Percentiles rank a stretch among this genome's conserved stretches.
Conservation (phyloP, 176 grass and related monocot species). For the Carex myosuroides region DNA sequence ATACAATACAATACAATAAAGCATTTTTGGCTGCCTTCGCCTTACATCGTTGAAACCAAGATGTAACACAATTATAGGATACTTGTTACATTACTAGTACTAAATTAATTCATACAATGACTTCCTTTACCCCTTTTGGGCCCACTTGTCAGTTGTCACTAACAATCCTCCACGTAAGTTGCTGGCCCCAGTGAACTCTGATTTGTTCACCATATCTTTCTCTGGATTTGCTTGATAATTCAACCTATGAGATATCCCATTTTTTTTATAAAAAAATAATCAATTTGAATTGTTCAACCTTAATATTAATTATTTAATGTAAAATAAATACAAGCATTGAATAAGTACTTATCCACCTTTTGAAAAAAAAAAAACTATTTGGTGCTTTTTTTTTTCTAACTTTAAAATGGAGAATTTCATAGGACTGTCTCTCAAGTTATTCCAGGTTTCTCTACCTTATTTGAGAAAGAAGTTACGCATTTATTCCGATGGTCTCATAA, state of each 20-base stretch:
- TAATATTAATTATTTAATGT: background rate
- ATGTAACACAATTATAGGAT: background rate
- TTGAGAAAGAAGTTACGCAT: background rate
- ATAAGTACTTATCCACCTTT: no score
- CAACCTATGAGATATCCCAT: background rate
- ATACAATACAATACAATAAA: background rate
- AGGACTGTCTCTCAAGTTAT: slow-evolving; percentile 7
- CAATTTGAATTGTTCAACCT: background rate
- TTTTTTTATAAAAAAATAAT: background rate
- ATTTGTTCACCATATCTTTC: background rate
- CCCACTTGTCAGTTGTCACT: background rate
- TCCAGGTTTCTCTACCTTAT: slow-evolving; percentile 9
- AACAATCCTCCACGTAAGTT: background rate
- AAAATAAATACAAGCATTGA: background rate
- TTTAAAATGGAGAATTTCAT: background rate
- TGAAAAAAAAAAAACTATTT: no score
- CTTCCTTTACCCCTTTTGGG: background rate
- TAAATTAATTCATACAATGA: background rate
- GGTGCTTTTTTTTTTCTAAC: no score
- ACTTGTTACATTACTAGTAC: background rate
- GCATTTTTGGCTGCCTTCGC: background rate
- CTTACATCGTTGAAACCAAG: background rate
- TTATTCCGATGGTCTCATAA: background rate
- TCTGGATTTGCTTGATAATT: no score
- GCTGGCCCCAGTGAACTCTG: background rate